phyloP scores from a whole-genome alignment of 2,329 filamentous ascomycete species.

The Domatiomyces globalis region DNA sequence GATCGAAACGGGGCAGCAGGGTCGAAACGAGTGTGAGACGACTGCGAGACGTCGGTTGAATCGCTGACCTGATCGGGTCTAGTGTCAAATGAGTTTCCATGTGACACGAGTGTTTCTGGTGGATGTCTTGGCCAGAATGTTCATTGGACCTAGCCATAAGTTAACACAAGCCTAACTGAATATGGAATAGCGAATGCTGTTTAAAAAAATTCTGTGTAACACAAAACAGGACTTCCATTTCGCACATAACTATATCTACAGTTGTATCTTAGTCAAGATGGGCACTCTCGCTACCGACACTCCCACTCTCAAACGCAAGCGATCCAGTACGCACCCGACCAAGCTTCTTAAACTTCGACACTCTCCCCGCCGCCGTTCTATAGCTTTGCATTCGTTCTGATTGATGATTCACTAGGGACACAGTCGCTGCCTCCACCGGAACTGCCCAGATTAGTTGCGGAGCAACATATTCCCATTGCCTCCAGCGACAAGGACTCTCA shows the following conservation, averaged over 20 bases:
- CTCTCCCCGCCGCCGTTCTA: background rate
- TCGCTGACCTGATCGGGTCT: too few species aligned
- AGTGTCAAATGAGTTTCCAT: too few species aligned
- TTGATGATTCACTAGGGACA: constrained; percentile 46
- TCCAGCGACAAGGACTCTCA: constrained; percentile 79
- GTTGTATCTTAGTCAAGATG: background rate
- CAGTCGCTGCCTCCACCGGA: constrained; percentile 88
- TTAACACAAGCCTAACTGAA: too few species aligned
- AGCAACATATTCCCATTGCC: constrained; percentile 76
- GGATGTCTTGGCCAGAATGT: too few species aligned
- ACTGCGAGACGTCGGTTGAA: too few species aligned
- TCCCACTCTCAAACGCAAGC: constrained; percentile 1
- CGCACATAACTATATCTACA: background rate
- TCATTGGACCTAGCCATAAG: too few species aligned
- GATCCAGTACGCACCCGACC: background rate
- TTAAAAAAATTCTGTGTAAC: too few species aligned
- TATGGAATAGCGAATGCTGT: too few species aligned
- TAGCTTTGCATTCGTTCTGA: background rate
- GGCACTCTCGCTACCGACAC: background rate
- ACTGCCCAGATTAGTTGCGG: constrained; percentile 81
- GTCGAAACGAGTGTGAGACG: too few species aligned
- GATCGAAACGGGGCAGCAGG: too few species aligned
- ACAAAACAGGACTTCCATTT: too few species aligned
- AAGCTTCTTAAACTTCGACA: background rate
- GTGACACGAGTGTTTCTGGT: too few species aligned